Evolutionary conservation across 257 asterid genomes (phyloP).

Genomic region (Lavandula angustifolia): DNA sequence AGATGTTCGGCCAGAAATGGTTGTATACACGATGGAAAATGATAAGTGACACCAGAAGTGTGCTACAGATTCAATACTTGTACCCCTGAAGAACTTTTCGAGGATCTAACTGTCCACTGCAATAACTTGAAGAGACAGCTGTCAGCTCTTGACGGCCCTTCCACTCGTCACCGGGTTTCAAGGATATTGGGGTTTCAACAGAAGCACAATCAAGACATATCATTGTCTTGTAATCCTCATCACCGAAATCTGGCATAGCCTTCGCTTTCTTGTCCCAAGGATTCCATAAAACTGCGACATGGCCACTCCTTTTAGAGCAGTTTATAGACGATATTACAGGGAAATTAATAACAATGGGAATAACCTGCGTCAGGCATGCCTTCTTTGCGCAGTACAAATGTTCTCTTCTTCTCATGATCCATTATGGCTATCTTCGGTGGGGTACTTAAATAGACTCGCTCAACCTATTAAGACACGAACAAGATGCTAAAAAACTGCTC

Average conservation of each 20-base stretch:
- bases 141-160: conserved; percentile 77
- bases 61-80: conserved; percentile 41
- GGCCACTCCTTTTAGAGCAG: conserved; percentile 26
- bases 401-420: conserved; percentile 88
- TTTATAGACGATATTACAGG: conserved; percentile 7
- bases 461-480: conserved; percentile 51
- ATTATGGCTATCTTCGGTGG: conserved; percentile 81
- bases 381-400: conserved; percentile 72
- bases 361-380: conserved; percentile 89
- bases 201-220: conserved; percentile 71
- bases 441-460: conserved; percentile 72
- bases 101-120: conserved; percentile 88
- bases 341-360: conserved; percentile 11
- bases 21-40: conserved; percentile 38
- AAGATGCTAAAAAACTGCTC: conserved; percentile 19
- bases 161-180: conserved; percentile 85
- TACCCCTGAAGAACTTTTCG: conserved; percentile 63
- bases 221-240: conserved; percentile 68
- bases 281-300: conserved; percentile 73
- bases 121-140: conserved; percentile 80
- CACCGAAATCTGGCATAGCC: conserved; percentile 71
- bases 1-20: conserved; percentile 33
- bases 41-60: conserved; percentile 33
- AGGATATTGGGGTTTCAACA: conserved; percentile 53
- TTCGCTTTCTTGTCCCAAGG: conserved; percentile 90